A percentile compares a stretch with the other conserved stretches of the same genome.
Evolutionary conservation across 192 early-diverging fungal species (phyloP).

Genomic region (Jimgerdemannia lactiflua): DNA sequence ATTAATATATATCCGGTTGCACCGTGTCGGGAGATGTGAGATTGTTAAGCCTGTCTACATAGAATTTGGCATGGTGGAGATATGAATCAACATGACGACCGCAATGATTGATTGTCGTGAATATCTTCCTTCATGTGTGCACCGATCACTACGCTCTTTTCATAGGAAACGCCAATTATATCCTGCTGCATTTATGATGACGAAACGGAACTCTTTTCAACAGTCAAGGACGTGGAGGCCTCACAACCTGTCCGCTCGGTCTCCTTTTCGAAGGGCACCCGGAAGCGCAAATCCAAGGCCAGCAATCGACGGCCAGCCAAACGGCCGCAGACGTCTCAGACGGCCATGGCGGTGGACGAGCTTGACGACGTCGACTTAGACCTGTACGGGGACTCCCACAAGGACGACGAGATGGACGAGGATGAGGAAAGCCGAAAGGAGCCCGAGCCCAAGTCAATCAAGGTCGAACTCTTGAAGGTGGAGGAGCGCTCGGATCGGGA

Average conservation of each 20-base stretch:
- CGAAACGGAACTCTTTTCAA: slow-evolving; percentile 20
- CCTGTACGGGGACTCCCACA: slow-evolving; percentile 32
- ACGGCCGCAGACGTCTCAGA: neutral
- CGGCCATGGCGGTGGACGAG: slow-evolving; percentile 18
- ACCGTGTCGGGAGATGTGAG: neutral
- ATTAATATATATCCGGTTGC: neutral
- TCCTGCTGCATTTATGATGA: slow-evolving; percentile 51
- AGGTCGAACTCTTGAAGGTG: neutral
- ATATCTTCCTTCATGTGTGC: neutral
- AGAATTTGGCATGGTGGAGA: too few relatives aligned
- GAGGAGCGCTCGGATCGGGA: neutral
- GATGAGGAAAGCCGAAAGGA: neutral
- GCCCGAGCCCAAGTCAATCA: neutral
- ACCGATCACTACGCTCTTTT: neutral
- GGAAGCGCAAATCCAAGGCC: slow-evolving; percentile 2
- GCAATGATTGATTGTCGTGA: neutral
- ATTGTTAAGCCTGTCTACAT: too few relatives aligned
- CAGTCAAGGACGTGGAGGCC: slow-evolving; percentile 21
- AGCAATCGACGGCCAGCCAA: slow-evolving; percentile 1
- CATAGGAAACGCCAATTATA: slow-evolving; percentile 24
- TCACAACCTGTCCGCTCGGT: neutral
- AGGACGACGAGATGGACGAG: neutral
- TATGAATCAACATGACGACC: too few relatives aligned
- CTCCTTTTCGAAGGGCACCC: slow-evolving; percentile 2
- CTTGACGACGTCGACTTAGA: slow-evolving; percentile 47